Conservation (phyloP, 306 rosid species). For the Trifolium repens region DNA sequence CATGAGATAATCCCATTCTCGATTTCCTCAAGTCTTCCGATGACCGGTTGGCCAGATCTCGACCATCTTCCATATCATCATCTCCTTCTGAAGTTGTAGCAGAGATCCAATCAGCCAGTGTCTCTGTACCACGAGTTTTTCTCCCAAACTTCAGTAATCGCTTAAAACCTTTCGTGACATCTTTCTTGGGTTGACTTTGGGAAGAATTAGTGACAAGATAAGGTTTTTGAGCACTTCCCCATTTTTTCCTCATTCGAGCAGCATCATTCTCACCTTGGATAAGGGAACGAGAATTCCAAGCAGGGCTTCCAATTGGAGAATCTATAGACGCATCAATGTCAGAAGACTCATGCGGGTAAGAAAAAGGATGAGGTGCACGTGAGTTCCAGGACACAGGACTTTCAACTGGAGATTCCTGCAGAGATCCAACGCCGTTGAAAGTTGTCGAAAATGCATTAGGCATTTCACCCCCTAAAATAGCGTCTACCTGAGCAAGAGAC, state of each 20-base stretch:
- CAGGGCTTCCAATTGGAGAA: conserved; percentile 97
- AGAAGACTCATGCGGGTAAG: conserved; percentile 81
- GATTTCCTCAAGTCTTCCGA: conserved; percentile 95
- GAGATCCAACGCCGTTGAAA: conserved; percentile 63
- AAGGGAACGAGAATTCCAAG: conserved; percentile 90
- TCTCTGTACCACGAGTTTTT: conserved; percentile 90
- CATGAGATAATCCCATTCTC: conserved; percentile 93
- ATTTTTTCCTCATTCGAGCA: conserved; percentile 95
- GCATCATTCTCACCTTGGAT: conserved; percentile 82
- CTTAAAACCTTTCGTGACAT: conserved; percentile 90
- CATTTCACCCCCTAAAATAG: conserved; percentile 67
- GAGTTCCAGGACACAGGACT: conserved; percentile 96
- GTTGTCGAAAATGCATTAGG: conserved; percentile 61
- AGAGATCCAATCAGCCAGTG: conserved; percentile 87
- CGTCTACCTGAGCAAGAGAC: conserved; percentile 77
- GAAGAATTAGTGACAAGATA: conserved; percentile 73
- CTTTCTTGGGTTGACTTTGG: conserved; percentile 88
- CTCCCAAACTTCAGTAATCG: conserved; percentile 92
- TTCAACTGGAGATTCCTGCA: conserved; percentile 87
- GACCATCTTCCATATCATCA: conserved; percentile 93
- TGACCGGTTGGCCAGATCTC: conserved; percentile 83
- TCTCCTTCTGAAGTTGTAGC: conserved; percentile 99
- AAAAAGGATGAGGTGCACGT: conserved; percentile 69
- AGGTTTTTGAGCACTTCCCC: conserved; percentile 99
- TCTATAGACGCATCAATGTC: conserved; percentile 89